Evolutionary conservation across 1,139 yeast genomes (phyloP).

Genomic region (Suhomyces anneliseae): DNA sequence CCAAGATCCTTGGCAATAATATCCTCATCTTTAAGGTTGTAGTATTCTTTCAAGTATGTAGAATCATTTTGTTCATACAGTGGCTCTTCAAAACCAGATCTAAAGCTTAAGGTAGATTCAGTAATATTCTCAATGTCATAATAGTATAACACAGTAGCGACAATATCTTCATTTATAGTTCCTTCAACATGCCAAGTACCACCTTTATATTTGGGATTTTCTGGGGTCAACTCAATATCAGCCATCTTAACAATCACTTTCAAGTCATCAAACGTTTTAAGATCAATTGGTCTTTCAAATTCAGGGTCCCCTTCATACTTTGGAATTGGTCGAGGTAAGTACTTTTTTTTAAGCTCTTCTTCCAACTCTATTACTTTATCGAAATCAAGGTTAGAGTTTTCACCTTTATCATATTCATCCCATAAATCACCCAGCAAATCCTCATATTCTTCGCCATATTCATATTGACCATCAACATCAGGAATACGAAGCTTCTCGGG

Average conservation of each 20-base stretch:
- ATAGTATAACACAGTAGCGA: constrained; percentile 44
- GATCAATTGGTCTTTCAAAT: constrained; percentile 14
- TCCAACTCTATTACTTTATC: no score
- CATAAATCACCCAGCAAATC: no score
- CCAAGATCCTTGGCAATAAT: constrained; percentile 20
- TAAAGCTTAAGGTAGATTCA: constrained; percentile 35
- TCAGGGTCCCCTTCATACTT: no score
- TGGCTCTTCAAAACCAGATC: constrained; percentile 35
- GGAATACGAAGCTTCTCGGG: no score
- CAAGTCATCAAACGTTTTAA: constrained; percentile 21
- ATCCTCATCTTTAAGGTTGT: not conserved
- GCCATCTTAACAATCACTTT: constrained; percentile 45
- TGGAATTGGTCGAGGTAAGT: no score
- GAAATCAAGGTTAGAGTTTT: no score
- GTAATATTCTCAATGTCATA: constrained; percentile 44
- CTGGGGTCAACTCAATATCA: constrained; percentile 45
- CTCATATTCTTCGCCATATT: no score
- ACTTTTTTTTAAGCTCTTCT: no score
- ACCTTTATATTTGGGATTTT: constrained; percentile 38
- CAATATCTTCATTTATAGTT: constrained; percentile 41
- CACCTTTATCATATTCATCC: no score
- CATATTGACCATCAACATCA: no score
- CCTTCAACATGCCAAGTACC: constrained; percentile 53
- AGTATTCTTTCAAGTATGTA: constrained; percentile 23
- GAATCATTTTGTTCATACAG: constrained; percentile 38